Evolutionary conservation across 2,329 filamentous ascomycete genomes (phyloP).

Genomic region (Colletotrichum orchidophilum): DNA sequence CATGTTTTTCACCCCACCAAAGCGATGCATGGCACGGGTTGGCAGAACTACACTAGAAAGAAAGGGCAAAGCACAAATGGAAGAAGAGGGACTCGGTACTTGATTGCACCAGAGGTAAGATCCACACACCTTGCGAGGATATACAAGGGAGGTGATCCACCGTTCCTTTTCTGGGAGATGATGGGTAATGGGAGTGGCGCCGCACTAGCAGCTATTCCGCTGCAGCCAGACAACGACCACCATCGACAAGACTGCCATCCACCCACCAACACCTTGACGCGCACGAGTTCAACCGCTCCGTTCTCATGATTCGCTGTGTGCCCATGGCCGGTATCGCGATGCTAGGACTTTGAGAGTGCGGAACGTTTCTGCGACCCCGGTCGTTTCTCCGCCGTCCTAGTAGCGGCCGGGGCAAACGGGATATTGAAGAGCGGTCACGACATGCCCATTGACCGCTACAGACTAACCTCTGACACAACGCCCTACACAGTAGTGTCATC

Average conservation of each 20-base stretch:
- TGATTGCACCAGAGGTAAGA: slow-evolving; percentile 25
- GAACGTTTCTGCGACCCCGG: slow-evolving; percentile 22
- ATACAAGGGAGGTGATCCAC: slow-evolving; percentile 28
- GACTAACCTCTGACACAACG: slow-evolving; percentile 17
- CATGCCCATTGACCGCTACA: slow-evolving; percentile 4
- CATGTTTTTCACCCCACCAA: slow-evolving; percentile 6
- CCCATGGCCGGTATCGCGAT: slow-evolving; percentile 4
- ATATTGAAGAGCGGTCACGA: slow-evolving; percentile 29
- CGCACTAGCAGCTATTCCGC: slow-evolving; percentile 31
- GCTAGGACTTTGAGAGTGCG: slow-evolving; percentile 22
- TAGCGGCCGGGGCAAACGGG: slow-evolving; percentile 3
- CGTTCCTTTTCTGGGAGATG: slow-evolving; percentile 35
- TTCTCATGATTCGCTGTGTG: slow-evolving; percentile 8
- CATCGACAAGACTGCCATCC: slow-evolving; percentile 7
- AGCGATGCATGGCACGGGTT: slow-evolving; percentile 9
- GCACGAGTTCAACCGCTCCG: not conserved
- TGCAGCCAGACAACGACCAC: slow-evolving; percentile 26
- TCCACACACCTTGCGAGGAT: slow-evolving; percentile 15
- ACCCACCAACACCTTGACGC: slow-evolving; percentile 12
- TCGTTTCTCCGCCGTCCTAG: not conserved
- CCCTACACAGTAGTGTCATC: slow-evolving; percentile 25
- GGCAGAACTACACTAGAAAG: not conserved
- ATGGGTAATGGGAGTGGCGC: slow-evolving; percentile 35
- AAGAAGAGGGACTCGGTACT: slow-evolving; percentile 34
- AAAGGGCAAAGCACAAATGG: not conserved